Base-by-base conservation (phyloP, 169 alveolate genomes). In the Cryptosporidium bovis region DNA sequence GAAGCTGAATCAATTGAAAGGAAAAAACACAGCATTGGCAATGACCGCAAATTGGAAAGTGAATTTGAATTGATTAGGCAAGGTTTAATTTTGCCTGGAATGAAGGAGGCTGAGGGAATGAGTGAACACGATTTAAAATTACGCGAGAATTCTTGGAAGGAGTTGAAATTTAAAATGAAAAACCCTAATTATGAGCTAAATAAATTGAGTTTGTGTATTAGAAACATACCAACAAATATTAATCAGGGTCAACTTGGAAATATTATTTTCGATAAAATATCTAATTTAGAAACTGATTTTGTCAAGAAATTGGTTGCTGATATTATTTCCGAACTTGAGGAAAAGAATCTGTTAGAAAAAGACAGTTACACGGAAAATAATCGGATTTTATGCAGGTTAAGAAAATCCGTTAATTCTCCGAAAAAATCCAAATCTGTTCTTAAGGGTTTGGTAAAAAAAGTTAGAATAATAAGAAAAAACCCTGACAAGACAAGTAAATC, bases 101-200 rank as follows among this genome's bases (percentile, higher is more conserved):
- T 46, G 71, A 77, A 46, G 18, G 87, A 62, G 50, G 77, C 87
- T 1, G 65, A 60, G 56, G 87, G 87, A 20, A 29, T 77, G n/a
- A 77, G 87, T 60, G 66, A n/a, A 15, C 60, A 77, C 27, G 87
- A 77, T 46, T 77, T 77, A 60, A 77, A 50, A n/a, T 27, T 56
- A 34, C 87, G 87, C 2, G 87, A 77, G 51, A 29, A 44, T 77
- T 34, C 87, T 6, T 77, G 87, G 87, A 56, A 60, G 29, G 87
- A 77, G 33, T 16, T 40, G 10, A 77, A 77, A 48, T 24, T 60
- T 15, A 77, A 77, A 44, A 34, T 77, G 64, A 77, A 44, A 0
- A 77, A 77, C 64, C 87, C 87, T 2, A 77, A 77, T 18, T 77
- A 60, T 44, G 71, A 44, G 18, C 29, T 77, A 16, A 77, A 77